Evolutionary conservation across 1,139 yeast genomes (phyloP), one percentile per base, ranked within the genome.

Genomic region (Yamadazyma buinensis): DNA sequence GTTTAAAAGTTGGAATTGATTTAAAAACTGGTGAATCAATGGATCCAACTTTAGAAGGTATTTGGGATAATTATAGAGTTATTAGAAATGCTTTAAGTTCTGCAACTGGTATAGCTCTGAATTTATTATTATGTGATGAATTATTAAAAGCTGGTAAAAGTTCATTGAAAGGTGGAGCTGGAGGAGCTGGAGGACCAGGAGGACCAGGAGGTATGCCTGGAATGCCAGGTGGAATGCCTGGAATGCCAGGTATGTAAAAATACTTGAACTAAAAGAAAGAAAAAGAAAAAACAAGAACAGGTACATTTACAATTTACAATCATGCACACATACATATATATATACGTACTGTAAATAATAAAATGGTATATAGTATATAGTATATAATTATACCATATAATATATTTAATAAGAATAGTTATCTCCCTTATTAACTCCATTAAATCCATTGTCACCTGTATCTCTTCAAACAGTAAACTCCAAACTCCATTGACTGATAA

Each of bases 11-110:
- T 29, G 99, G 98, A 39, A 80, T 94, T 38, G 96, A 94, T 57
- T 73, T 94, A 48, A 76, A 77, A 41, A 75, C 92, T 11, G 99
- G 99, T 28, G 97, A 90, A 54, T 95, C 97, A 35, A 83, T 92
- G 77, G 97, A 92, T 55, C 97, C 98, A 30, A 72, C 87, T 8
- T 76, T 85, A 37, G 96, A 87, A 56, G 98, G 98, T 41, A 78
- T 94, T 40, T 94, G 96, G 95, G 99, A 94, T 63, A 84, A 95
- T 24, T 92, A 77, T 68, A 72, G 98, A 48, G 98, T 92, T 28
- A 67, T 92, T 41, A 79, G 98, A 65, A 92, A 94, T 58, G 95
- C 96, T 18, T 69, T 94, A 37, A 80, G 90, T 35, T 81, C 95
- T 34, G 96, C 97, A 28, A 84, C 95, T 5, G 96, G 97, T 37